A percentile compares a stretch with the other conserved stretches of the same genome.
phyloP scores from a whole-genome alignment of 805 yeast species.

The Nematodospora valgi region DNA sequence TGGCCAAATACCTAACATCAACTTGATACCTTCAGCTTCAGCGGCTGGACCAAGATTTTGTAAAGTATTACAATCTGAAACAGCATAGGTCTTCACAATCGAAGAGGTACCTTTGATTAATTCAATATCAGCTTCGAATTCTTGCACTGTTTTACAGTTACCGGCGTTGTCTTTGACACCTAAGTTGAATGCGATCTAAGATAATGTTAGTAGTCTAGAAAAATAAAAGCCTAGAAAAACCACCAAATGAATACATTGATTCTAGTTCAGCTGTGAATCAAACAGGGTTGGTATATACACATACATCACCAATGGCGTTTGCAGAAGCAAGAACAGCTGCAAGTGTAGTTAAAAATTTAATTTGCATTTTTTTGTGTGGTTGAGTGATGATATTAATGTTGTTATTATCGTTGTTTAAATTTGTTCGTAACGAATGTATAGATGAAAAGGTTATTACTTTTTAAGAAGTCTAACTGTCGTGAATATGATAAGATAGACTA shows the following conservation, averaged over 20 bases:
- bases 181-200: constrained; percentile 59
- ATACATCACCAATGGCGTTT: constrained; percentile 57
- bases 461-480: no score
- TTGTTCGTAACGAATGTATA: no score
- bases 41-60: constrained; percentile 84
- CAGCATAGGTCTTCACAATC: constrained; percentile 82
- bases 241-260: not conserved
- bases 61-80: constrained; percentile 90
- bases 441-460: no score
- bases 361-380: constrained; percentile 25
- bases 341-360: constrained; percentile 40
- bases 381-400: constrained; percentile 1
- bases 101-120: constrained; percentile 55
- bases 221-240: not conserved
- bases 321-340: constrained; percentile 49
- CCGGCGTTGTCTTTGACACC: constrained; percentile 79
- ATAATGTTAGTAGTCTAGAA: not conserved
- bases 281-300: constrained; percentile 12
- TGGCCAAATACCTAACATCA: constrained; percentile 93
- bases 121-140: constrained; percentile 67
- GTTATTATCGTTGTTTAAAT: no score
- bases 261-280: not conserved
- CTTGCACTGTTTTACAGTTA: constrained; percentile 69
- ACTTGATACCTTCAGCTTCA: constrained; percentile 68
- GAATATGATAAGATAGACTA: no score